Percentiles rank a stretch among this genome's conserved stretches.
Evolutionary conservation across 148 eudicot genomes (phyloP).

Genomic region (Drosera capensis): DNA sequence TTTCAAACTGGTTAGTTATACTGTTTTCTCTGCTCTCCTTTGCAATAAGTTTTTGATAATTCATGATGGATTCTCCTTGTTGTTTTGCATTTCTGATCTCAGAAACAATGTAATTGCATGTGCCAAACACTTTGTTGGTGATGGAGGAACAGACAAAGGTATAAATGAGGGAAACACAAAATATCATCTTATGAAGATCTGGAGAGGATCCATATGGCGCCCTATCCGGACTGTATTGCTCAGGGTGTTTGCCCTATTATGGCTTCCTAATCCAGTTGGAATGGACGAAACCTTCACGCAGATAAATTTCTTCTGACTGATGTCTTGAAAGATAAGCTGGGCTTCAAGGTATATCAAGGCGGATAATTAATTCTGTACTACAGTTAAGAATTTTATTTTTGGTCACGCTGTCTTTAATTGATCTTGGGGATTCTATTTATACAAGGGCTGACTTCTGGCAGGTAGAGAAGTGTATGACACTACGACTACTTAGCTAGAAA

Average conservation of each 20-base stretch:
- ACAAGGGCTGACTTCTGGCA: too few relatives aligned
- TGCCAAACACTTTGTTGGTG: constrained; percentile 90
- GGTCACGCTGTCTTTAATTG: too few relatives aligned
- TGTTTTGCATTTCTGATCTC: constrained; percentile 8
- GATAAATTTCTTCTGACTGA: constrained; percentile 49
- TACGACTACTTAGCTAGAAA: too few relatives aligned
- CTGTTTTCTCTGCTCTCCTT: not conserved
- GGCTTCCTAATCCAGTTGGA: constrained; percentile 90
- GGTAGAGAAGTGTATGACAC: too few relatives aligned
- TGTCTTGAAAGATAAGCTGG: constrained; percentile 55
- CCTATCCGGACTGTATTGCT: constrained; percentile 57
- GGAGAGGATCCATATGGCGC: constrained; percentile 60
- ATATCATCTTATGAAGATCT: constrained; percentile 38
- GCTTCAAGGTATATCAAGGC: constrained; percentile 43
- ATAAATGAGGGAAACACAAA: constrained; percentile 69
- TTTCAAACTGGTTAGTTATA: too few relatives aligned
- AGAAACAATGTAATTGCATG: constrained; percentile 69
- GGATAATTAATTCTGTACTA: too few relatives aligned
- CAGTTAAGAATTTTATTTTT: too few relatives aligned
- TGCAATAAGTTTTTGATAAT: not conserved
- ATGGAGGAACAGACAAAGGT: constrained; percentile 73
- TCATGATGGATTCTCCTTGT: not conserved
- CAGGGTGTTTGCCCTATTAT: constrained; percentile 78
- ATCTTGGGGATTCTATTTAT: too few relatives aligned
- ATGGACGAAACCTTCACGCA: constrained; percentile 48